phyloP scores from a whole-genome alignment of 2,329 filamentous ascomycete genomes.

The Alternaria incomplexa region DNA sequence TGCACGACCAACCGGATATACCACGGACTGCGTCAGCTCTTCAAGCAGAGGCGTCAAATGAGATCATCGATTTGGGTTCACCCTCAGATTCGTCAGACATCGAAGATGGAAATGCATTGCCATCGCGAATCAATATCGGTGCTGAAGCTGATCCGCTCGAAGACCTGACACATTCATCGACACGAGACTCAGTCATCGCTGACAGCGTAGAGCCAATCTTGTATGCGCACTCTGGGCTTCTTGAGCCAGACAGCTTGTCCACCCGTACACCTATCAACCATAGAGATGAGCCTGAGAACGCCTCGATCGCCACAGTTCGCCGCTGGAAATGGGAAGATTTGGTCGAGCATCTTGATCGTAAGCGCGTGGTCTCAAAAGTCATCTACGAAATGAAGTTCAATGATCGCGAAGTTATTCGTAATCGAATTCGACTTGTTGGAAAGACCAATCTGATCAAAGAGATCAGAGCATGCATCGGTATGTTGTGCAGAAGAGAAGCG shows the following conservation, averaged over 20 bases:
- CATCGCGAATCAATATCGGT: neutral
- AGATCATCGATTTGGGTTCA: conserved; percentile 29
- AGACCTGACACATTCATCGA: neutral
- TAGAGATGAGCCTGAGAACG: conserved; percentile 30
- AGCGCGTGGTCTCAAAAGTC: conserved; percentile 53
- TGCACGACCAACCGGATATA: neutral
- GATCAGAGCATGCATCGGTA: conserved; percentile 29
- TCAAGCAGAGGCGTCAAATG: neutral
- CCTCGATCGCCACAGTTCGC: conserved; percentile 32
- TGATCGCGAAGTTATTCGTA: conserved; percentile 30
- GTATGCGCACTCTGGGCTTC: neutral
- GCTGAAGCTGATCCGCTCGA: neutral
- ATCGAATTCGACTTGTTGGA: conserved; percentile 24
- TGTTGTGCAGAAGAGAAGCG: conserved; percentile 23
- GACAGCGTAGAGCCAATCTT: conserved; percentile 9
- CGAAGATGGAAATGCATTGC: neutral
- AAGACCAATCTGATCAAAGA: conserved; percentile 30
- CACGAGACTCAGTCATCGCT: conserved; percentile 3
- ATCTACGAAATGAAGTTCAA: conserved; percentile 40
- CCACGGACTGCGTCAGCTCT: neutral
- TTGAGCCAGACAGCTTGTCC: neutral
- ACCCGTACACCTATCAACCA: neutral
- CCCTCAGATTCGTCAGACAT: conserved; percentile 15
- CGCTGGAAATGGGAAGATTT: conserved; percentile 48
- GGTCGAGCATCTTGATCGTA: conserved; percentile 48